Evolutionary conservation across 345 rosid genomes (phyloP), one percentile per base, ranked within the genome.

Genomic region (Capsella bursapastoris): DNA sequence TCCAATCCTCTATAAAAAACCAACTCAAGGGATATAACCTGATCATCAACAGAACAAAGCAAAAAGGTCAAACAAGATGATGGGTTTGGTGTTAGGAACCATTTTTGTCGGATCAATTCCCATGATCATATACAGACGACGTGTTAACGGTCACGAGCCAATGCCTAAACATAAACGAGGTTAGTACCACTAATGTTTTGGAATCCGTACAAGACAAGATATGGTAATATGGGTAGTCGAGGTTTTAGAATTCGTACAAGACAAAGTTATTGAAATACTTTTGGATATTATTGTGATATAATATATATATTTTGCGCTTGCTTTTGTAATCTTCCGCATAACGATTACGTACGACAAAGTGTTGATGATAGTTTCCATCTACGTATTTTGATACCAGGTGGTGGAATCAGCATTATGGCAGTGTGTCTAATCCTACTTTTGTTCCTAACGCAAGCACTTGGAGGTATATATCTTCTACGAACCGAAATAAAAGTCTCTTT

Each of bases 401-500:
- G 59, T 13, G 35, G 59, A 29, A 55, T 4, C 18, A 55, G 10
- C 16, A 53, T 28, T 37, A 3, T 55, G 4, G 59, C 59, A 28
- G 37, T 29, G 7, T 55, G 59, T 28, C 37, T 55, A n/a, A 55
- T 55, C 18, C 18, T 55, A 14, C 59, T 55, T 29, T 13, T 55
- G 37, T 55, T 55, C 59, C 10, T 55, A 13, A 55, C 59, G 3
- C 59, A 55, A 55, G 59, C 59, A 55, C 37, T 55, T 28, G 59
- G 59, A 55, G 59, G 59, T 53, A 28, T 50, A 22, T 50, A 22
- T 28, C 8, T 52, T 53, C n/a, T 52, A 25, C 57, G 32, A 7
- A 27, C 25, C 0, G 55, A 18, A 8, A 18, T 5, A 22, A 27
- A 51, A 22, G 7, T 22, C 31, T 50, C 13, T 25, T 27, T 11